Evolutionary conservation across 805 yeast species (phyloP).

Genomic region (Candida railenensis): DNA sequence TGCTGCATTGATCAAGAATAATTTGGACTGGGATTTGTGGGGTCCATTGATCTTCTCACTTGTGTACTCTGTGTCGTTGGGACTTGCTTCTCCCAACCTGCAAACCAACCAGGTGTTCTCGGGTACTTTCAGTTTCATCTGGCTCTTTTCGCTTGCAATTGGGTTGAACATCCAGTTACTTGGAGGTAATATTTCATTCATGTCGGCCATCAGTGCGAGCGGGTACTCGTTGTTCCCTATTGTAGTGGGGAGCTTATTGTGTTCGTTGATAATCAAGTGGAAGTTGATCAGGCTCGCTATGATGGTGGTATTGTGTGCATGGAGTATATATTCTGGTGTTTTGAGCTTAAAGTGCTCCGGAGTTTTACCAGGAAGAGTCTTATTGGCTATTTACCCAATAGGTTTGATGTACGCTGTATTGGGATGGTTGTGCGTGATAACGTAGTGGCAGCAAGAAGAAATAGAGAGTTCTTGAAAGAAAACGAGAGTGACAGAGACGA

Average conservation of each 20-base stretch:
- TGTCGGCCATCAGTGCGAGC: conserved; percentile 66
- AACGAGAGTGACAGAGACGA: too few species aligned
- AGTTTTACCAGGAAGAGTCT: conserved; percentile 58
- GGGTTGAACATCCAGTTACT: conserved; percentile 66
- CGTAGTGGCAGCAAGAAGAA: conserved; percentile 24
- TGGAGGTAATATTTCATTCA: conserved; percentile 60
- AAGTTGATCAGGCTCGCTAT: conserved; percentile 49
- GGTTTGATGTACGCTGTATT: conserved; percentile 59
- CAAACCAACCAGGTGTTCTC: conserved; percentile 57
- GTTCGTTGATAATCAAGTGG: conserved; percentile 46
- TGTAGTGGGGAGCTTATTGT: conserved; percentile 49
- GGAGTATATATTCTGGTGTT: conserved; percentile 67
- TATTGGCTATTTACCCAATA: conserved; percentile 66
- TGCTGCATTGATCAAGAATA: conserved; percentile 12
- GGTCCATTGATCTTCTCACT: conserved; percentile 69
- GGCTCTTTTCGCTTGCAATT: conserved; percentile 61
- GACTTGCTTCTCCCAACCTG: conserved; percentile 43
- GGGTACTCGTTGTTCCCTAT: conserved; percentile 73
- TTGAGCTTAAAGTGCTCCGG: conserved; percentile 65
- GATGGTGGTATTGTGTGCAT: conserved; percentile 46
- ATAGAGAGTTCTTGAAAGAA: background rate
- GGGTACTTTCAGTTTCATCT: conserved; percentile 59
- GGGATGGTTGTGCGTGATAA: conserved; percentile 67
- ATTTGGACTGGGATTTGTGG: conserved; percentile 64
- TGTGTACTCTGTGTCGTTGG: conserved; percentile 51